Percentiles rank a stretch among this genome's conserved stretches.
These are phyloP conservation scores for Asterophora lycoperdoides DNA, from an alignment of 768 basidiomycete species.

Conservation along the genomic window DNA sequence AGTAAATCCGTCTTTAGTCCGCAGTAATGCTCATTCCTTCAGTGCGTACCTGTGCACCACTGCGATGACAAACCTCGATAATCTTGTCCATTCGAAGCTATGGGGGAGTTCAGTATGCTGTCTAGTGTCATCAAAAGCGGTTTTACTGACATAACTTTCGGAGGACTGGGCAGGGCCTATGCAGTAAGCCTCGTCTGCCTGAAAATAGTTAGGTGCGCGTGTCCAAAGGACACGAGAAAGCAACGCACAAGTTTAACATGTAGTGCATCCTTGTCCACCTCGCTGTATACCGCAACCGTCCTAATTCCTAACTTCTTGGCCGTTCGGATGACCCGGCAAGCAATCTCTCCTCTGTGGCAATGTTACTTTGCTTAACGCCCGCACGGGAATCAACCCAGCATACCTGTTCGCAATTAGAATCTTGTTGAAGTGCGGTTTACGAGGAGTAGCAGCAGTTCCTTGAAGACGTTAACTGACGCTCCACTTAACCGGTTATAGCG, in stretches of 20 bases:
- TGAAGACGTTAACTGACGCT: neutral
- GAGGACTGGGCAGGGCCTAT: constrained; percentile 89
- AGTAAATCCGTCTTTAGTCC: constrained; percentile 2
- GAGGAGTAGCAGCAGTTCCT: constrained; percentile 14
- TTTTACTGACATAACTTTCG: constrained; percentile 76
- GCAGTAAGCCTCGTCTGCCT: constrained; percentile 87
- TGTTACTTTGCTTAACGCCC: neutral
- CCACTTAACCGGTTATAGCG: neutral
- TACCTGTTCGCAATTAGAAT: constrained; percentile 89
- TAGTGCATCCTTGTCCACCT: constrained; percentile 74
- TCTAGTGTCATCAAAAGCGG: neutral
- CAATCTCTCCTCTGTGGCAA: constrained; percentile 79
- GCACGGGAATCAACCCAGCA: constrained; percentile 5
- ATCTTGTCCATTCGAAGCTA: constrained; percentile 88
- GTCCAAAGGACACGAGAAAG: neutral
- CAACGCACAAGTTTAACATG: constrained; percentile 72
- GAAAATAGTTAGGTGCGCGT: neutral
- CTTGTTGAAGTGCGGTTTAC: constrained; percentile 74
- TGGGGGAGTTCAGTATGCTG: neutral
- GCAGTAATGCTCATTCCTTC: neutral
- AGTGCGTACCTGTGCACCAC: constrained; percentile 73
- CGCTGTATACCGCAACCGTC: constrained; percentile 91
- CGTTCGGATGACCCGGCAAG: constrained; percentile 91
- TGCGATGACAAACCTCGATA: constrained; percentile 72
- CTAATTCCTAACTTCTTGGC: constrained; percentile 83